Base-by-base conservation (phyloP, 768 basidiomycete species). In the Aureoboletus auriporus region DNA sequence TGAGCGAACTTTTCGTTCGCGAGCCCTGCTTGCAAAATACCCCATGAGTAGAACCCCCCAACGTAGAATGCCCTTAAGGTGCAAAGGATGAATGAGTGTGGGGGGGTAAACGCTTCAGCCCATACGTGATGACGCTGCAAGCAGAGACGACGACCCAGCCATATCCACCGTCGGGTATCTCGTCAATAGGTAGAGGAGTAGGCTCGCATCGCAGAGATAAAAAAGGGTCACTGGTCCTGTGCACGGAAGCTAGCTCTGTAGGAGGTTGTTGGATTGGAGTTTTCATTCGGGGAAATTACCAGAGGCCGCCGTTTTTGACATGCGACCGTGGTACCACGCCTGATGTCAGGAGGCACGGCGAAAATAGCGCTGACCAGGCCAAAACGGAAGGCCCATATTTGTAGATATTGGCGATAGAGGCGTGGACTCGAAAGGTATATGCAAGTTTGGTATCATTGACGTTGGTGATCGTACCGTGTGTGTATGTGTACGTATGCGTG, bases 121-220 rank as follows among this genome's bases (percentile, higher is more conserved):
- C 62, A 28, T 49, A 67, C 68, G 54, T 46, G 52, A 59, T 56
- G 46, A 62, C 42, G 44, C 60, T 53, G 44, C 65, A 70, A 2
- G 55, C 59, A 11, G 59, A 60, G 34, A 68, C 59, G 13, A 68
- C 56, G 2, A 62, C 61, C 64, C 66, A 70, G 20, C 62, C 66
- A 30, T 67, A 66, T 17, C 63, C 64, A 5, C 66, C 63, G 17
- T 68, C 67, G 7, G 65, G 66, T 10, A 59, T 43, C 6, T 59
- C 43, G 5, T 51, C 49, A 10, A 46, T 29, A 23, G 20, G 20
- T 23, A 23, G 20, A 23, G 4, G 20, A 23, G 20, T 40, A 26
- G 33, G 39, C 3, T 47, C 29, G 28, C 16, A 42, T 10, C 47
- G 48, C 9, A 38, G 17, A 10, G 36, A 27, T 16, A 40, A 35